Percentiles rank a stretch among this genome's conserved stretches.
These are phyloP conservation scores for Papiliotrema flavescens DNA, from an alignment of 1,284 basidiomycete genomes.

Conservation along the genomic window DNA sequence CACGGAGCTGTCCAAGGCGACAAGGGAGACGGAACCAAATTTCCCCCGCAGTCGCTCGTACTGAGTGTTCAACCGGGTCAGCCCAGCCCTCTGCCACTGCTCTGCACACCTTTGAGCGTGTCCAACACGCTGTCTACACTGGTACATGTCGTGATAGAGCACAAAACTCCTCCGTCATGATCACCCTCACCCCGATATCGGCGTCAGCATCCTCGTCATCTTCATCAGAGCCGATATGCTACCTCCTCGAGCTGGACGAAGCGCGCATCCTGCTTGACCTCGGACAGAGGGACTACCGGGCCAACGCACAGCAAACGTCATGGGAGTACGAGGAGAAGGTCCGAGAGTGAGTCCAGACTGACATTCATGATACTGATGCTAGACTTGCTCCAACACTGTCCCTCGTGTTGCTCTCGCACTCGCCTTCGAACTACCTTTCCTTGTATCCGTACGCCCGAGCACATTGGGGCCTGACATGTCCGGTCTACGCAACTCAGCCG, in stretches of 20 bases:
- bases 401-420: constrained; percentile 70
- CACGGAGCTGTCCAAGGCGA: too few species aligned
- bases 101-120: too few species aligned
- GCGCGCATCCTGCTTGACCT: constrained; percentile 91
- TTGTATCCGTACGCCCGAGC: constrained; percentile 88
- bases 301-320: constrained; percentile 21
- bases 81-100: too few species aligned
- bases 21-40: too few species aligned
- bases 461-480: constrained; percentile 81
- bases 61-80: too few species aligned
- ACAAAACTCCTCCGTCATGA: constrained; percentile 62
- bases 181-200: constrained; percentile 86
- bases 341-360: constrained; percentile 39
- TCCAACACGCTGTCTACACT: too few species aligned
- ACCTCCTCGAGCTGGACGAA: constrained; percentile 91
- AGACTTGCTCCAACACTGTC: constrained; percentile 69
- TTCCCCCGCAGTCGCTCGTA: too few species aligned
- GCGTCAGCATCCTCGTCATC: constrained; percentile 68
- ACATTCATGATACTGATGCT: constrained; percentile 25
- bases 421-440: constrained; percentile 81
- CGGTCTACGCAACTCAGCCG: constrained; percentile 93
- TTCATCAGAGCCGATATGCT: constrained; percentile 56
- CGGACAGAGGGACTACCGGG: constrained; percentile 55
- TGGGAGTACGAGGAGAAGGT: constrained; percentile 50
- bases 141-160: too few species aligned